Conservation (phyloP, 2,329 filamentous ascomycete species). For the Scedosporium minutisporum region DNA sequence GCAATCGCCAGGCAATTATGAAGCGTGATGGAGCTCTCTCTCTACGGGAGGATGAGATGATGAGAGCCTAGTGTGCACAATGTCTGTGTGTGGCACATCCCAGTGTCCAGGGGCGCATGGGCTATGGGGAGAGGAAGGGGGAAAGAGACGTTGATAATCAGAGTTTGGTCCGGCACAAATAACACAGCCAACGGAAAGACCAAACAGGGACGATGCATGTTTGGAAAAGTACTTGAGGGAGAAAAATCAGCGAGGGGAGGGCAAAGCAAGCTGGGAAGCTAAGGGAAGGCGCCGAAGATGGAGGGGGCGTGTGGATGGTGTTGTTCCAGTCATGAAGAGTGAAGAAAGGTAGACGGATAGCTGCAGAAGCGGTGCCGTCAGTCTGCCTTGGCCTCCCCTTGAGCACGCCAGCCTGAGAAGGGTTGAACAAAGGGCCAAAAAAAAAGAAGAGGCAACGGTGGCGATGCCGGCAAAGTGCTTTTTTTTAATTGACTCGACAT, state of each 20-base stretch:
- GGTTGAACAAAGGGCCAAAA: neutral
- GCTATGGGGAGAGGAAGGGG: neutral
- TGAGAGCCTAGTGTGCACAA: no score
- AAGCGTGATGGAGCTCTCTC: neutral
- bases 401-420: neutral
- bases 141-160: neutral
- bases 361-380: conserved; percentile 1
- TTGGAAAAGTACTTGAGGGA: neutral
- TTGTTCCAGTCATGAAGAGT: neutral
- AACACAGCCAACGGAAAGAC: neutral
- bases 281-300: neutral
- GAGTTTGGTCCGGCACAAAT: neutral
- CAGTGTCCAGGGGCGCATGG: no score
- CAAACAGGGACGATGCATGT: conserved; percentile 1
- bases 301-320: neutral
- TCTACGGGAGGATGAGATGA: neutral
- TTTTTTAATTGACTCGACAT: conserved; percentile 1
- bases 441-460: neutral
- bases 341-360: neutral
- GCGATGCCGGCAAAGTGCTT: conserved; percentile 1
- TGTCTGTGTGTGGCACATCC: no score
- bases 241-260: neutral
- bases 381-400: neutral
- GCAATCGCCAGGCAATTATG: neutral
- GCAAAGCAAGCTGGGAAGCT: neutral